Conservation (phyloP, 2,329 filamentous ascomycete species). For the Whalleya microplaca region DNA sequence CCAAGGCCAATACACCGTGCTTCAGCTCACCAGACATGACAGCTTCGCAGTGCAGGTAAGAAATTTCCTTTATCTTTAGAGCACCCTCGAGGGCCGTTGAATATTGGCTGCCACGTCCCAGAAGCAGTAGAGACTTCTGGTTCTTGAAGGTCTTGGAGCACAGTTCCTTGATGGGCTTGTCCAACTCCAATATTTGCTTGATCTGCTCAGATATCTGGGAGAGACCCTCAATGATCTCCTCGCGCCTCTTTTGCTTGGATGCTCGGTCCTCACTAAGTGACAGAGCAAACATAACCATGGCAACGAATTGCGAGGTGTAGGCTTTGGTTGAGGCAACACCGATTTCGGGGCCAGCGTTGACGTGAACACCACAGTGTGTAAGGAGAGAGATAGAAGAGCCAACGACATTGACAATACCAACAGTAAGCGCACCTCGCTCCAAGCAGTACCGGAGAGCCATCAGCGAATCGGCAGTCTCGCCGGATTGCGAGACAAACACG, state of each 20-base stretch:
- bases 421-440: constrained; percentile 94
- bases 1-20: constrained; percentile 95
- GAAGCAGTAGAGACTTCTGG: constrained; percentile 92
- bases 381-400: constrained; percentile 98
- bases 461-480: constrained; percentile 96
- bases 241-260: constrained; percentile 87
- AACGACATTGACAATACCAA: constrained; percentile 98
- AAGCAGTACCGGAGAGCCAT: constrained; percentile 97
- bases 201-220: constrained; percentile 88
- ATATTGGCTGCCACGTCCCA: constrained; percentile 95
- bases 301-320: constrained; percentile 98
- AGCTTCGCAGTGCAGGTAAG: constrained; percentile 98
- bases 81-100: constrained; percentile 96
- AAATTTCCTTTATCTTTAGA: constrained; percentile 99
- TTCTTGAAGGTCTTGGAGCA: constrained; percentile 93
- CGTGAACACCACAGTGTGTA: constrained; percentile 99
- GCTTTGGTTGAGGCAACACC: constrained; percentile 99
- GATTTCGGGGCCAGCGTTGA: constrained; percentile 98
- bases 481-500: constrained; percentile 98
- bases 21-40: constrained; percentile 99
- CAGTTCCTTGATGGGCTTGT: constrained; percentile 91
- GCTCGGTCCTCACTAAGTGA: constrained; percentile 95
- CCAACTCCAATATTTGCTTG: constrained; percentile 86
- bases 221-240: constrained; percentile 96
- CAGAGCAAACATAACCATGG: constrained; percentile 99